phyloP scores from a whole-genome alignment of 441 rosid genomes.

The Gossypium davidsonii region DNA sequence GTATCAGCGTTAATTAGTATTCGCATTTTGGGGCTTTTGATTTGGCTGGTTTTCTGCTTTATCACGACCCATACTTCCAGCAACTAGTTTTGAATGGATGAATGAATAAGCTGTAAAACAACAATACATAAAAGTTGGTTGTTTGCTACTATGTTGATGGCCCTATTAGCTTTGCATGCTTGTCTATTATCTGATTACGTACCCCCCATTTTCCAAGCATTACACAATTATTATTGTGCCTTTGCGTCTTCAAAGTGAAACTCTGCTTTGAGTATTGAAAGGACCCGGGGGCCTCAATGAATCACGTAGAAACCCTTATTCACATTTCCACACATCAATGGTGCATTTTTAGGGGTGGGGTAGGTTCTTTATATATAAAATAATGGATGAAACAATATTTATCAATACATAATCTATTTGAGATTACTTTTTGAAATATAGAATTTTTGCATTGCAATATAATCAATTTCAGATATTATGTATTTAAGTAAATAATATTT shows the following conservation, averaged over 20 bases:
- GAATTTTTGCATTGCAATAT: too few species aligned
- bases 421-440: too few species aligned
- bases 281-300: neutral
- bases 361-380: too few species aligned
- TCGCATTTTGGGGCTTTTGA: neutral
- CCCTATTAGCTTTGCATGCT: neutral
- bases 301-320: neutral
- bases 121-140: neutral
- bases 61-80: neutral
- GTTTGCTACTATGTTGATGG: neutral
- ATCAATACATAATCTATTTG: too few species aligned
- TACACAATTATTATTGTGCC: neutral
- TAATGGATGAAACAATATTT: too few species aligned
- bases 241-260: neutral
- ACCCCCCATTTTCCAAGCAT: neutral
- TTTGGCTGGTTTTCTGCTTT: neutral
- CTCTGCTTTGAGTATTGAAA: neutral
- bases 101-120: neutral
- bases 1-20: too few species aligned
- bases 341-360: too few species aligned
- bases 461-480: too few species aligned
- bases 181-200: neutral
- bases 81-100: neutral
- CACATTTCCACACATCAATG: neutral
- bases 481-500: too few species aligned